A percentile compares a stretch with the other conserved stretches of the same genome.
Evolutionary conservation across 768 basidiomycete species (phyloP).

Genomic region (Neoboletus magnificus): DNA sequence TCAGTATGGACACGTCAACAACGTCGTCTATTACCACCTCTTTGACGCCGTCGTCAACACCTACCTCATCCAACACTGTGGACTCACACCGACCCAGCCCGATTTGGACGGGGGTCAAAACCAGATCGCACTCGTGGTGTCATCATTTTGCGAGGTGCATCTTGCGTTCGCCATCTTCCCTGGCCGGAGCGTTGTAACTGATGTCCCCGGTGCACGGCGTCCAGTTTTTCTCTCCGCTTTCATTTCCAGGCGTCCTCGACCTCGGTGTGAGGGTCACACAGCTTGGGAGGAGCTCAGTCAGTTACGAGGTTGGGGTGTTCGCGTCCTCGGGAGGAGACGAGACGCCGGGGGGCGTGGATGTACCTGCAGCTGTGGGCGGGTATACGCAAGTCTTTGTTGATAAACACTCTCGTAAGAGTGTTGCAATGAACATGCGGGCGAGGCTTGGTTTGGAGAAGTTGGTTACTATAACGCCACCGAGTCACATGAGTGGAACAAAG

Average conservation of each 20-base stretch:
- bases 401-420: slow-evolving; percentile 53
- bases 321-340: slow-evolving; percentile 19
- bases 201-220: not conserved
- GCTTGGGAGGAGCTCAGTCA: slow-evolving; percentile 71
- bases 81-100: slow-evolving; percentile 48
- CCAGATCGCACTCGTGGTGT: slow-evolving; percentile 73
- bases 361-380: slow-evolving; percentile 44
- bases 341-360: slow-evolving; percentile 11
- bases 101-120: slow-evolving; percentile 34
- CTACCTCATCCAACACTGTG: slow-evolving; percentile 68
- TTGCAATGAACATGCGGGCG: slow-evolving; percentile 40
- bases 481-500: slow-evolving; percentile 11
- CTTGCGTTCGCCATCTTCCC: not conserved
- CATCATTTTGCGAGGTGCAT: slow-evolving; percentile 65
- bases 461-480: not conserved
- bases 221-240: slow-evolving; percentile 68
- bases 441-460: slow-evolving; percentile 43
- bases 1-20: slow-evolving; percentile 81
- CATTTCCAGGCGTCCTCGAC: slow-evolving; percentile 69
- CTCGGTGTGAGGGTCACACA: slow-evolving; percentile 66
- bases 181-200: too few species aligned
- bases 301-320: slow-evolving; percentile 80
- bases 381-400: slow-evolving; percentile 86
- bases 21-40: slow-evolving; percentile 75
- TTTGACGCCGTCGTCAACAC: slow-evolving; percentile 82